Conservation (phyloP, 306 rosid species). For the Nissolia schottii region DNA sequence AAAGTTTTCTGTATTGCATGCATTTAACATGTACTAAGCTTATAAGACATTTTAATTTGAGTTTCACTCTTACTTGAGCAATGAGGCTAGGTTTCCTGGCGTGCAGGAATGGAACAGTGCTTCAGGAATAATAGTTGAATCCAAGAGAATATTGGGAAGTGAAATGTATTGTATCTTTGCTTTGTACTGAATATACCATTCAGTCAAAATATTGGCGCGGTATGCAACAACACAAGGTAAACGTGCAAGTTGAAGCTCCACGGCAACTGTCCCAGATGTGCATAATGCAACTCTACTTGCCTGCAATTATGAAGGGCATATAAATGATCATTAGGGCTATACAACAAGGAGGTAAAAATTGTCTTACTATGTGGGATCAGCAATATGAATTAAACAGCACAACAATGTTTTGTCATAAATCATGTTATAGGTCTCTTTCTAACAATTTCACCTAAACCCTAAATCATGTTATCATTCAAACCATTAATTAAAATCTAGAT, state of each 20-base stretch:
- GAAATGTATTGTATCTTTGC: slow-evolving; percentile 71
- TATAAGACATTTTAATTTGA: not conserved
- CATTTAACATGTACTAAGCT: not conserved
- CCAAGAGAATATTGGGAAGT: slow-evolving; percentile 80
- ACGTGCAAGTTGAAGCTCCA: slow-evolving; percentile 83
- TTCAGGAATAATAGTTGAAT: slow-evolving; percentile 74
- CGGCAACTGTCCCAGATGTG: slow-evolving; percentile 83
- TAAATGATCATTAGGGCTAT: not conserved
- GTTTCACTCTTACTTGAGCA: slow-evolving; percentile 43
- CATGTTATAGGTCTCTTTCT: too few relatives aligned
- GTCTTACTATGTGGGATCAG: too few relatives aligned
- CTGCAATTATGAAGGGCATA: slow-evolving; percentile 35
- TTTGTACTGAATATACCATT: slow-evolving; percentile 59
- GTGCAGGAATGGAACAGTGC: slow-evolving; percentile 69
- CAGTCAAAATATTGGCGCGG: slow-evolving; percentile 83
- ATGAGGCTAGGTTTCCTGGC: slow-evolving; percentile 45
- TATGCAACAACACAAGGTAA: slow-evolving; percentile 80
- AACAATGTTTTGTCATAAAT: too few relatives aligned
- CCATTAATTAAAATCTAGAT: too few relatives aligned
- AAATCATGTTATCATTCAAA: too few relatives aligned
- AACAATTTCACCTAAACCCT: too few relatives aligned
- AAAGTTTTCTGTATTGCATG: not conserved
- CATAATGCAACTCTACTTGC: slow-evolving; percentile 86
- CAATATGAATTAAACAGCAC: too few relatives aligned
- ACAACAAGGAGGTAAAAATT: too few relatives aligned